These are phyloP conservation scores for Candida multigemmis DNA, from an alignment of 805 yeast genomes.

Conservation along the genomic window DNA sequence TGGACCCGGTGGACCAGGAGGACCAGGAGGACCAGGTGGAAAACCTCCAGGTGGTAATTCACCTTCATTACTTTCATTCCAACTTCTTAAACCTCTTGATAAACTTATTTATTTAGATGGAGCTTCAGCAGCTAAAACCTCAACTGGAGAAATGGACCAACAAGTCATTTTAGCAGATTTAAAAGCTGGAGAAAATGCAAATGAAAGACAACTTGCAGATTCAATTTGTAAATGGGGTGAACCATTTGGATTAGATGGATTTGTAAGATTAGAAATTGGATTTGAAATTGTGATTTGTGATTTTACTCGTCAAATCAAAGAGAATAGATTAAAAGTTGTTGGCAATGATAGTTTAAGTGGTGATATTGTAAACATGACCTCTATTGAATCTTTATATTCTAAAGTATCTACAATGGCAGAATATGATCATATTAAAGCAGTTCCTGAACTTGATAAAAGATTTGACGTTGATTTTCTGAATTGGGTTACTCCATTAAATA, in stretches of 20 bases:
- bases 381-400: no score
- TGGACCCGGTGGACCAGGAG: slow-evolving; percentile 2
- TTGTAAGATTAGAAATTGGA: slow-evolving; percentile 50
- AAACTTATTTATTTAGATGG: slow-evolving; percentile 52
- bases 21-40: slow-evolving; percentile 1
- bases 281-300: slow-evolving; percentile 57
- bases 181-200: slow-evolving; percentile 11
- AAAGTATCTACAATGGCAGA: no score
- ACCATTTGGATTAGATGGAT: slow-evolving; percentile 48
- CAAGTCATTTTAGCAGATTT: slow-evolving; percentile 14
- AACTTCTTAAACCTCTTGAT: slow-evolving; percentile 36
- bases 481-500: slow-evolving; percentile 44
- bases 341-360: no score
- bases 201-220: slow-evolving; percentile 39
- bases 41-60: slow-evolving; percentile 1
- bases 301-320: no score
- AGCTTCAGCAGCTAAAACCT: slow-evolving; percentile 56
- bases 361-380: no score
- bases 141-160: slow-evolving; percentile 54
- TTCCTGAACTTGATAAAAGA: no score
- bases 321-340: no score
- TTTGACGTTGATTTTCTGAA: slow-evolving; percentile 44
- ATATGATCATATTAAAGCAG: no score
- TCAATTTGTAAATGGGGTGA: slow-evolving; percentile 49
- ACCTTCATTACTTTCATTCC: slow-evolving; percentile 5